Evolutionary conservation across 148 eudicot species (phyloP), one percentile per base, ranked within the genome.

Genomic region (Chenopodium quinoa): DNA sequence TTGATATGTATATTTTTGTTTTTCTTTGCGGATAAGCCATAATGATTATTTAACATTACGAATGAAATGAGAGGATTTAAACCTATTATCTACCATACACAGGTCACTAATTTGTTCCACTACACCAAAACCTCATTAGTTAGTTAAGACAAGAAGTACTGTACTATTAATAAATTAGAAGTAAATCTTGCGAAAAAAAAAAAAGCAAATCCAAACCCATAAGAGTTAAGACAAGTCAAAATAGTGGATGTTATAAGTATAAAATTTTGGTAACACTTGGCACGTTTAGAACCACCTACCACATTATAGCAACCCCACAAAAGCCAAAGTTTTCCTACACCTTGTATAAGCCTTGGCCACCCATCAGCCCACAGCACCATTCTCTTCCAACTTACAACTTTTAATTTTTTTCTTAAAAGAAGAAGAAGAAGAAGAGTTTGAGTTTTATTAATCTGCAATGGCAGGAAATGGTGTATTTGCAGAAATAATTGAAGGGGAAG

Each of bases 401-500:
- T 27, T 27, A 27, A 27, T 31, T 31, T 17, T 12, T 12, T 17
- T 17, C 5, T 56, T 14, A 12, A 0, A 56, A 16, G 6, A 56
- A 19, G 17, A 5, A 12, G 17, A 56, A 56, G 20, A 17, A 56
- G 20, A 17, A 56, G 62, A 56, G 6, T 56, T 56, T 14, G 19
- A 3, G 50, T 11, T 34, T 56, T 2, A 20, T 60, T 70, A 11
- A 40, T 40, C 44, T 40, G 9, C 27, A 70, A 93, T 95, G 99
- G 97, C 97, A 46, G 97, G 92, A 66, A 88, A 63, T 75, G 97
- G 91, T 17, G 90, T 85, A 14, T 95, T 93, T 89, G 85, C 79
- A 22, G 97, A 95, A 56, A 93, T 95, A 40, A 89, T 90, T 20
- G 97, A 93, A 17, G 95, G 91, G 3, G 99, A 93, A 67, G 92